Percentiles rank a stretch among this genome's conserved stretches.
Conservation (phyloP, 1,284 basidiomycete genomes). For the Paramarasmius palmivorus region DNA sequence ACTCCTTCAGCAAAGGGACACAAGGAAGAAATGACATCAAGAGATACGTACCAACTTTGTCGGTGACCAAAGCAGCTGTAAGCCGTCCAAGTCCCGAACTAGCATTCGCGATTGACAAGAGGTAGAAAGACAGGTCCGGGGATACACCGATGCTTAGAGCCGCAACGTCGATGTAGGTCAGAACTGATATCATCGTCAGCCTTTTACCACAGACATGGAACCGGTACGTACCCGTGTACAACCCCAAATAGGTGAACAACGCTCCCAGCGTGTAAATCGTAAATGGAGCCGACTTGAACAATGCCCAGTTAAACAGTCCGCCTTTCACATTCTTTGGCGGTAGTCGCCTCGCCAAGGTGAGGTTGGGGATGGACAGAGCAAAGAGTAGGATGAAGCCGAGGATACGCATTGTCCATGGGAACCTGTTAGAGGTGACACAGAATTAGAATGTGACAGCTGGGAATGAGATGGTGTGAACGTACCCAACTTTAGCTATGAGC, state of each 20-base stretch:
- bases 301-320: slow-evolving; percentile 37
- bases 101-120: slow-evolving; percentile 36
- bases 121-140: slow-evolving; percentile 31
- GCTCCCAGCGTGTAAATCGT: slow-evolving; percentile 33
- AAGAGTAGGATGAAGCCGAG: slow-evolving; percentile 40
- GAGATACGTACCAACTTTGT: slow-evolving; percentile 27
- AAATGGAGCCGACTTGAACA: slow-evolving; percentile 37
- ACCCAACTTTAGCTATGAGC: no score
- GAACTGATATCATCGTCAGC: slow-evolving; percentile 18
- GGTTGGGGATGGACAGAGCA: slow-evolving; percentile 32
- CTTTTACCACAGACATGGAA: background rate
- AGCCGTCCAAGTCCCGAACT: slow-evolving; percentile 32
- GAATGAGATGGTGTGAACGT: no score
- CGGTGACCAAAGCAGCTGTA: slow-evolving; percentile 27
- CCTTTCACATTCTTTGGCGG: slow-evolving; percentile 36
- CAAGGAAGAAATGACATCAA: no score
- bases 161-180: slow-evolving; percentile 33
- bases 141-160: slow-evolving; percentile 27
- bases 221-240: slow-evolving; percentile 45
- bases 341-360: slow-evolving; percentile 39
- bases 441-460: no score
- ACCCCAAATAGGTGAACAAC: slow-evolving; percentile 44
- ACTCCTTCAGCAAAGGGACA: background rate
- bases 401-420: slow-evolving; percentile 49
- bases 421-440: slow-evolving; percentile 30